These are phyloP conservation scores for Pyrenochaeta sp. DNA, from an alignment of 2,329 filamentous ascomycete genomes.

Conservation along the genomic window DNA sequence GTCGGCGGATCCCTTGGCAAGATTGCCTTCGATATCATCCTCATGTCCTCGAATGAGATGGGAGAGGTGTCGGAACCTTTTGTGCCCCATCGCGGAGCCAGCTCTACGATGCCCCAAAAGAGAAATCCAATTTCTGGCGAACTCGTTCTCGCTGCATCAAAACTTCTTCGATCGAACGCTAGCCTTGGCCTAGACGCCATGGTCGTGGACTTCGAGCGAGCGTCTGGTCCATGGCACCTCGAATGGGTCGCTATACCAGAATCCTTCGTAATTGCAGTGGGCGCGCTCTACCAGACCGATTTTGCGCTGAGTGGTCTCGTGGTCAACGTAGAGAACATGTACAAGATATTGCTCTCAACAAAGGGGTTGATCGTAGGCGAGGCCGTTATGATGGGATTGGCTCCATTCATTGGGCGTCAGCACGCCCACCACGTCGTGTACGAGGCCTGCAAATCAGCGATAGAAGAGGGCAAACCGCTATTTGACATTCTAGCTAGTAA, in stretches of 20 bases:
- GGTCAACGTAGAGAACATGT: constrained; percentile 61
- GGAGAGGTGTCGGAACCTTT: constrained; percentile 63
- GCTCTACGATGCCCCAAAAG: constrained; percentile 55
- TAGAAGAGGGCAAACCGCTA: constrained; percentile 56
- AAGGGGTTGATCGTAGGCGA: constrained; percentile 65
- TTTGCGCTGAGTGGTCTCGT: constrained; percentile 63
- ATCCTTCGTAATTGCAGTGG: constrained; percentile 63
- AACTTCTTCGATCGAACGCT: constrained; percentile 62
- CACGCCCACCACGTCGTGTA: constrained; percentile 67
- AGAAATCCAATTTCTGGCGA: constrained; percentile 67
- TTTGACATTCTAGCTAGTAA: constrained; percentile 54
- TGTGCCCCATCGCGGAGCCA: constrained; percentile 45
- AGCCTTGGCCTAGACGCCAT: constrained; percentile 64
- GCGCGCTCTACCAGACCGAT: constrained; percentile 62
- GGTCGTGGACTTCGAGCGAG: constrained; percentile 66
- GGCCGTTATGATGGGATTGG: constrained; percentile 68
- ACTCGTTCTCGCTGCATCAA: constrained; percentile 64
- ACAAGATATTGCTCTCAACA: constrained; percentile 60
- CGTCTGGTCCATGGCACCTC: constrained; percentile 67
- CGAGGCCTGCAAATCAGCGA: constrained; percentile 60
- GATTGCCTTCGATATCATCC: constrained; percentile 64
- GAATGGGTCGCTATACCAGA: constrained; percentile 66
- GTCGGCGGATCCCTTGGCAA: constrained; percentile 65
- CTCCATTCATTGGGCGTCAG: constrained; percentile 61
- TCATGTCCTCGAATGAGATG: constrained; percentile 67